Percentiles rank a stretch among this genome's conserved stretches.
phyloP scores from a whole-genome alignment of 2,329 filamentous ascomycete genomes.

The Emmonsia crescens region DNA sequence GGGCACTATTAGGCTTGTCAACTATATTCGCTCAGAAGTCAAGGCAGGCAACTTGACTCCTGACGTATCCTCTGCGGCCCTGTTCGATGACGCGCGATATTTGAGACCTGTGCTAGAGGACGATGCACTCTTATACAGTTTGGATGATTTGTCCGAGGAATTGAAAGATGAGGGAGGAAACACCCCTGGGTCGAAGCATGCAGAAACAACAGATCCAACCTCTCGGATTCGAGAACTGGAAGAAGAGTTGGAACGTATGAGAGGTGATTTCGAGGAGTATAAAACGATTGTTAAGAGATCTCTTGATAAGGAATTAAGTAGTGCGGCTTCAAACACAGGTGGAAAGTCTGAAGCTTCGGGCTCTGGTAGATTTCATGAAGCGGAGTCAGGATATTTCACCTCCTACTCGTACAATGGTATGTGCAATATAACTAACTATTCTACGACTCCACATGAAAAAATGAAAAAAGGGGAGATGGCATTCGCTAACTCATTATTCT shows the following conservation, averaged over 20 bases:
- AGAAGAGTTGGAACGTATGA: slow-evolving; percentile 49
- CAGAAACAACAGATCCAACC: slow-evolving; percentile 30
- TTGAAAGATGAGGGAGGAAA: background rate
- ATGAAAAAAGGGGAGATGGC: background rate
- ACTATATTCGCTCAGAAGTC: slow-evolving; percentile 47
- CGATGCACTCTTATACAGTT: slow-evolving; percentile 74
- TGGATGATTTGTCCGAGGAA: slow-evolving; percentile 58
- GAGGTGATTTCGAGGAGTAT: slow-evolving; percentile 54
- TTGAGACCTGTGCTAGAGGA: slow-evolving; percentile 79
- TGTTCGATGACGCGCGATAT: slow-evolving; percentile 68
- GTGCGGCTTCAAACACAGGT: slow-evolving; percentile 24
- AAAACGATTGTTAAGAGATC: slow-evolving; percentile 55
- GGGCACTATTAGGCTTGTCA: slow-evolving; percentile 62
- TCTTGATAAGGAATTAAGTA: slow-evolving; percentile 54
- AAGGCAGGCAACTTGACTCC: slow-evolving; percentile 38
- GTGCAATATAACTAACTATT: slow-evolving; percentile 12
- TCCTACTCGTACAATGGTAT: slow-evolving; percentile 59
- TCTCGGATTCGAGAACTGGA: slow-evolving; percentile 48
- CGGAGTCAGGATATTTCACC: slow-evolving; percentile 52
- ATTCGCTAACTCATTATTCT: slow-evolving; percentile 11
- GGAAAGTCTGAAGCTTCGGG: slow-evolving; percentile 18
- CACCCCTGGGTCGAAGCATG: slow-evolving; percentile 14
- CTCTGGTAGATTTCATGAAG: slow-evolving; percentile 34
- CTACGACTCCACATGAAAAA: background rate
- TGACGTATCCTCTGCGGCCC: slow-evolving; percentile 47